Percentiles rank a stretch among this genome's conserved stretches.
Conservation (phyloP, 345 rosid genomes). For the Carallia pectinifolia region DNA sequence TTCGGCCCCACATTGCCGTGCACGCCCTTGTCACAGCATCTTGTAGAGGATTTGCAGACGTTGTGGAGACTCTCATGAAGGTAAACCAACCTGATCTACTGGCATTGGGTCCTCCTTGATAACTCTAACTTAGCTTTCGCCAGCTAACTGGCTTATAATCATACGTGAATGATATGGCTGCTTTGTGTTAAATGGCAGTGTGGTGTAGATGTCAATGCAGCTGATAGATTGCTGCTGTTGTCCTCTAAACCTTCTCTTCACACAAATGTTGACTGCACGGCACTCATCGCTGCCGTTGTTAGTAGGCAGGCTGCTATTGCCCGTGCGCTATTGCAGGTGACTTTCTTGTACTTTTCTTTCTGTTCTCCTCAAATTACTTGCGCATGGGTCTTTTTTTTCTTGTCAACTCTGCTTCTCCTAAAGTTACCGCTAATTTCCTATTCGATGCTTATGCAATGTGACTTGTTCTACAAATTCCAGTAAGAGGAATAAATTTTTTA, state of each 20-base stretch:
- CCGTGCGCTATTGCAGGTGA: constrained; percentile 71
- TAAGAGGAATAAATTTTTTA: no score
- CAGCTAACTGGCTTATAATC: background rate
- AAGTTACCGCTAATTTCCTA: no score
- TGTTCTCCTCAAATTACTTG: no score
- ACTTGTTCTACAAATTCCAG: no score
- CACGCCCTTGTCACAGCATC: constrained; percentile 86
- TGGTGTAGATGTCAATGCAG: constrained; percentile 68
- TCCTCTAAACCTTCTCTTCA: constrained; percentile 92
- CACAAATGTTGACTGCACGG: constrained; percentile 80
- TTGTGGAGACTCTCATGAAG: constrained; percentile 64
- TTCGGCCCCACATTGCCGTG: constrained; percentile 80
- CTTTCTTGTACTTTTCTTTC: background rate
- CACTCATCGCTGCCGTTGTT: constrained; percentile 84
- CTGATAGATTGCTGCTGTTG: constrained; percentile 61
- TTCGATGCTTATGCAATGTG: no score
- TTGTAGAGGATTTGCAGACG: constrained; percentile 77
- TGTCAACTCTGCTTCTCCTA: no score
- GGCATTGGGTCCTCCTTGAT: background rate
- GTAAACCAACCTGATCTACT: constrained; percentile 30
- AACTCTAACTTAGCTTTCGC: background rate
- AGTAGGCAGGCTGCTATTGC: constrained; percentile 74
- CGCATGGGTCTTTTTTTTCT: no score
- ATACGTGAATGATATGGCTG: background rate
- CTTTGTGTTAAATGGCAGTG: constrained; percentile 48